Base-by-base conservation (phyloP, 768 basidiomycete species). In the Erythrobasidium yunnanense region DNA sequence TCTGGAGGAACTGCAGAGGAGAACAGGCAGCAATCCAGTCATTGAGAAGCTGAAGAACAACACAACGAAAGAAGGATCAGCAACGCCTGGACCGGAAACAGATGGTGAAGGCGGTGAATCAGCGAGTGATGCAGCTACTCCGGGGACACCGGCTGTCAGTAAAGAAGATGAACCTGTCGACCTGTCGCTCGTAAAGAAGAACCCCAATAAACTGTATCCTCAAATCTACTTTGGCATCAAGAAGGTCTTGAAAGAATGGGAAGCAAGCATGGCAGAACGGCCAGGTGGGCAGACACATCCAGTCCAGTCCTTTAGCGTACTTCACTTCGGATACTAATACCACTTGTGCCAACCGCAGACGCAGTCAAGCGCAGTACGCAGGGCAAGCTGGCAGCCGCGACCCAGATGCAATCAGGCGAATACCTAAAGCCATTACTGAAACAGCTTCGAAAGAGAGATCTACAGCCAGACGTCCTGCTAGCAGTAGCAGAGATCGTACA, bases 401-500 rank as follows among this genome's bases (percentile, higher is more conserved):
- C 88, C 0, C 91, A 96, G 76, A 85, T 89, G 0, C 91, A 95
- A 72, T 92, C 92, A 0, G 93, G 88, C 1, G 87, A 96, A 72
- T 93, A 97, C 74, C 81, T 99, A 30, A 99, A 99, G 73, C 95
- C 95, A 0, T 80, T 99, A 0, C 96, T 97, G 82, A 92, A 90
- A 74, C 80, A 83, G 18, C 78, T 99, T 38, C 85, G 91, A 38
- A 85, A 88, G 72, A 81, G 95, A 71, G 92, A 91, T 74, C 29
- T 42, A 18, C 17, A 56, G 29, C 27, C 67, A 32, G 67, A 68
- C 38, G 67, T 68, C 25, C 38, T 68, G 20, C 20, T 42, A 84
- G 66, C 73, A 86, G 46, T 87, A 90, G 67, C 85, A 90, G 15
- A 92, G 77, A 92, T 99, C 57, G 87, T 96, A 5, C 87, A 96